These are phyloP conservation scores for Malus orientalis DNA, from an alignment of 306 rosid genomes.

Conservation along the genomic window DNA sequence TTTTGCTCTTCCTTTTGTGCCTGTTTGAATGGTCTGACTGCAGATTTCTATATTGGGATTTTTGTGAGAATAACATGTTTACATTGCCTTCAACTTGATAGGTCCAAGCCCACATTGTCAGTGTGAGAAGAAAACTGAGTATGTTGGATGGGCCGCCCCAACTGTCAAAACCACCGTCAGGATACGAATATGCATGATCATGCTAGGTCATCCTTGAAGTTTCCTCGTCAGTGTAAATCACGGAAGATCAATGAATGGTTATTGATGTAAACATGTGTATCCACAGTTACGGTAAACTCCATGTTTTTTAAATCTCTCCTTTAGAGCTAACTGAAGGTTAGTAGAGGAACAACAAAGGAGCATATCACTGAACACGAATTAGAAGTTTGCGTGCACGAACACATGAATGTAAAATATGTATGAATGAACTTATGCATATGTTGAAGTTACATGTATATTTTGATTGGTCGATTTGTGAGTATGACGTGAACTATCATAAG, in stretches of 20 bases:
- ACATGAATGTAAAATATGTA: not conserved
- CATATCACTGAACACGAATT: not conserved
- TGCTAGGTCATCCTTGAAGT: not conserved
- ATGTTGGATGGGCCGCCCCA: slow-evolving; percentile 73
- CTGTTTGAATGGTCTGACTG: not conserved
- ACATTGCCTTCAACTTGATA: slow-evolving; percentile 29
- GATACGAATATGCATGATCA: slow-evolving; percentile 47
- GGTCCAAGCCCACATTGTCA: slow-evolving; percentile 93
- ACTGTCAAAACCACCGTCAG: slow-evolving; percentile 59
- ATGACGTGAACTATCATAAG: not conserved
- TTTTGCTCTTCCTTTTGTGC: not conserved
- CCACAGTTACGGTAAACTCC: not conserved
- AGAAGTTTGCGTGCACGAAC: not conserved
- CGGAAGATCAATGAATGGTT: not conserved
- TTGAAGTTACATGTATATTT: not conserved
- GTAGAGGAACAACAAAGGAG: not conserved
- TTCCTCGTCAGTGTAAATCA: slow-evolving; percentile 13
- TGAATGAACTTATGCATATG: not conserved
- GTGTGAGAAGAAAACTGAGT: slow-evolving; percentile 74
- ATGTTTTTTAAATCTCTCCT: not conserved
- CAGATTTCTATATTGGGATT: not conserved
- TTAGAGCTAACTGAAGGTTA: slow-evolving; percentile 1
- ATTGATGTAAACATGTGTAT: slow-evolving; percentile 4
- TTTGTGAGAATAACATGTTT: not conserved
- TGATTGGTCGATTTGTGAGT: not conserved